Percentiles rank a stretch among this genome's conserved stretches.
Evolutionary conservation across 208 protist genomes (phyloP).

Genomic region (Acanthamoeba royreba): DNA sequence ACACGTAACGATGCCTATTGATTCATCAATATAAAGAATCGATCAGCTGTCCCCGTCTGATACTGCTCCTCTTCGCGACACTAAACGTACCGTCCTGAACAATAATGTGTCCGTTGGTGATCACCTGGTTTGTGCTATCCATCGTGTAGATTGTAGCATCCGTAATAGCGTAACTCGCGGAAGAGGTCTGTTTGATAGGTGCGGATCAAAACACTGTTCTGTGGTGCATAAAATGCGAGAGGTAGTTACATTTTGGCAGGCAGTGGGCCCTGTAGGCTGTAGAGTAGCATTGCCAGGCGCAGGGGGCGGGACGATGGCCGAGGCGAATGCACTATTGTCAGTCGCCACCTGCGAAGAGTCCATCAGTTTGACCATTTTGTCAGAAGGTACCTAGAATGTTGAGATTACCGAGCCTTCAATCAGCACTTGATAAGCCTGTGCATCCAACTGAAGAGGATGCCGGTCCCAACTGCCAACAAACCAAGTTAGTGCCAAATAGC

Average conservation of each 20-base stretch:
- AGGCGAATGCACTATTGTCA: background rate
- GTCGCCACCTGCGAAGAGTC: background rate
- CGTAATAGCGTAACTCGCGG: conserved; percentile 2
- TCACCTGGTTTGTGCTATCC: background rate
- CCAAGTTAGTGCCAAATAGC: background rate
- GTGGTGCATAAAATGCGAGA: too few relatives aligned
- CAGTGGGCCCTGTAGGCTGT: background rate
- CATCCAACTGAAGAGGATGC: conserved; percentile 41
- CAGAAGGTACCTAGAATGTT: background rate
- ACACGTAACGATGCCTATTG: conserved; percentile 32
- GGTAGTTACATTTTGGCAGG: background rate
- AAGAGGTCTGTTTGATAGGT: background rate
- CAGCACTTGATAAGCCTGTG: conserved; percentile 27
- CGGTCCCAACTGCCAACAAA: background rate
- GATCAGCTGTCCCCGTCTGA: background rate
- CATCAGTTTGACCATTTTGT: background rate
- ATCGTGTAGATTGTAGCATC: conserved; percentile 45
- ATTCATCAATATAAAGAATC: background rate
- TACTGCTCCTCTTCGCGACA: background rate
- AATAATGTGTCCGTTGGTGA: background rate
- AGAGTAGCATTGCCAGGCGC: background rate
- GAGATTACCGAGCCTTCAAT: conserved; percentile 47
- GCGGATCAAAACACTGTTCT: too few relatives aligned
- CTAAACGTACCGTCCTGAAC: background rate
- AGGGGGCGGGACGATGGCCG: background rate